phyloP scores from a whole-genome alignment of 495 filamentous ascomycete species.

The Xylaria cubensis region DNA sequence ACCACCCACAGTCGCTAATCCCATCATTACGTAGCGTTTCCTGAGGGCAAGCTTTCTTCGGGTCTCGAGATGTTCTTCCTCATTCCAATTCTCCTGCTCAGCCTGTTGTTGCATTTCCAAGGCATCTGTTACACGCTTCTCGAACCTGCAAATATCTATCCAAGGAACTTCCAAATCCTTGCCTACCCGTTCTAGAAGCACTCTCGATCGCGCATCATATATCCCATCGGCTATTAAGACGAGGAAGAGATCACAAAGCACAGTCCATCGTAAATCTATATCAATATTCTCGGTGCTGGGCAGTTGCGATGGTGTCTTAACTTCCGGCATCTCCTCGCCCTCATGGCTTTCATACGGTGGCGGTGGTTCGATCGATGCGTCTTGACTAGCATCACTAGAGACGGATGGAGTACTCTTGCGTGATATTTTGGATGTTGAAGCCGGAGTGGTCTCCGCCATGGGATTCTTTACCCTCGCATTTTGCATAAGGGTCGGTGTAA shows the following conservation, averaged over 20 bases:
- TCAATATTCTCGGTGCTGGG: slow-evolving; percentile 83
- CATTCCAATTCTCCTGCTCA: slow-evolving; percentile 96
- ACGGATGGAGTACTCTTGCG: slow-evolving; percentile 31
- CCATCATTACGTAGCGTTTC: slow-evolving; percentile 90
- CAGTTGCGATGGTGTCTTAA: slow-evolving; percentile 81
- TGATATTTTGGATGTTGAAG: slow-evolving; percentile 37
- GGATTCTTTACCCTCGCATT: slow-evolving; percentile 95
- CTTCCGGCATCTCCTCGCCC: slow-evolving; percentile 73
- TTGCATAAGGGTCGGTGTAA: slow-evolving; percentile 87
- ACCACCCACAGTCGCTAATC: slow-evolving; percentile 93
- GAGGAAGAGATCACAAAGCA: slow-evolving; percentile 95
- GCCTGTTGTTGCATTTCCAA: slow-evolving; percentile 95
- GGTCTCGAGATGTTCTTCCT: slow-evolving; percentile 91
- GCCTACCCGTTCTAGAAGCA: slow-evolving; percentile 84
- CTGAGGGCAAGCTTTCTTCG: slow-evolving; percentile 81
- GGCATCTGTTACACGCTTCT: slow-evolving; percentile 96
- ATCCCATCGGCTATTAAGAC: slow-evolving; percentile 92
- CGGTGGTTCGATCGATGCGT: slow-evolving; percentile 59
- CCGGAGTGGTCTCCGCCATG: slow-evolving; percentile 59
- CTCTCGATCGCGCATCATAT: slow-evolving; percentile 90
- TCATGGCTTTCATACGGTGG: slow-evolving; percentile 76
- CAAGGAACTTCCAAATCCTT: slow-evolving; percentile 79
- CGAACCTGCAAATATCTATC: slow-evolving; percentile 94
- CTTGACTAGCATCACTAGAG: slow-evolving; percentile 40
- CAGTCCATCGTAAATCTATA: slow-evolving; percentile 96